Evolutionary conservation across 1,139 yeast genomes (phyloP).

Genomic region (Kodamaea derodonti): DNA sequence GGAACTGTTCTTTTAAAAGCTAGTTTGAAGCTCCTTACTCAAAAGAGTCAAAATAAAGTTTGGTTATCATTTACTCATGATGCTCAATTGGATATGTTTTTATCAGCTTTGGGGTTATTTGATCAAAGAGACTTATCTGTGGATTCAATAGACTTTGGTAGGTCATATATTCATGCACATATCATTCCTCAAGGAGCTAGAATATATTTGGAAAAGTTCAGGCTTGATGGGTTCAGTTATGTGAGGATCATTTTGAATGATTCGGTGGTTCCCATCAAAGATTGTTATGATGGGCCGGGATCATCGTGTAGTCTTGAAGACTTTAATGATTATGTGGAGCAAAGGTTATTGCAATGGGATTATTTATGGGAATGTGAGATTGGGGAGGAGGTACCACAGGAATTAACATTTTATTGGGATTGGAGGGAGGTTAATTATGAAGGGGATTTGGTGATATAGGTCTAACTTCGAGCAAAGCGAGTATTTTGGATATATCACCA

Average conservation of each 20-base stretch:
- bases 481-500: no score
- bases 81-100: slow-evolving; percentile 46
- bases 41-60: slow-evolving; percentile 27
- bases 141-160: slow-evolving; percentile 30
- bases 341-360: slow-evolving; percentile 22
- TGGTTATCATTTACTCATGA: slow-evolving; percentile 56
- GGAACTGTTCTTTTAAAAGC: slow-evolving; percentile 33
- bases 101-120: slow-evolving; percentile 49
- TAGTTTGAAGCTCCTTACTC: slow-evolving; percentile 24
- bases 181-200: slow-evolving; percentile 58
- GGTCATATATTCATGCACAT: slow-evolving; percentile 43
- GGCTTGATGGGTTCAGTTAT: slow-evolving; percentile 35
- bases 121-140: slow-evolving; percentile 26
- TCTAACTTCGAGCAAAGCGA: no score
- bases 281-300: slow-evolving; percentile 53
- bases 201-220: slow-evolving; percentile 44
- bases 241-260: slow-evolving; percentile 52
- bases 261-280: slow-evolving; percentile 50
- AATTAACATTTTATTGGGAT: slow-evolving; percentile 12
- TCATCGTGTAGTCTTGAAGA: slow-evolving; percentile 49
- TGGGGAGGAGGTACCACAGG: slow-evolving; percentile 13
- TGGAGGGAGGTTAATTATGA: slow-evolving; percentile 6
- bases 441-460: neutral
- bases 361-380: slow-evolving; percentile 6
- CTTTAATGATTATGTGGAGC: slow-evolving; percentile 29